Evolutionary conservation across 2,329 filamentous ascomycete genomes (phyloP), one percentile per base, ranked within the genome.

Genomic region (Akanthomyces muscarius): DNA sequence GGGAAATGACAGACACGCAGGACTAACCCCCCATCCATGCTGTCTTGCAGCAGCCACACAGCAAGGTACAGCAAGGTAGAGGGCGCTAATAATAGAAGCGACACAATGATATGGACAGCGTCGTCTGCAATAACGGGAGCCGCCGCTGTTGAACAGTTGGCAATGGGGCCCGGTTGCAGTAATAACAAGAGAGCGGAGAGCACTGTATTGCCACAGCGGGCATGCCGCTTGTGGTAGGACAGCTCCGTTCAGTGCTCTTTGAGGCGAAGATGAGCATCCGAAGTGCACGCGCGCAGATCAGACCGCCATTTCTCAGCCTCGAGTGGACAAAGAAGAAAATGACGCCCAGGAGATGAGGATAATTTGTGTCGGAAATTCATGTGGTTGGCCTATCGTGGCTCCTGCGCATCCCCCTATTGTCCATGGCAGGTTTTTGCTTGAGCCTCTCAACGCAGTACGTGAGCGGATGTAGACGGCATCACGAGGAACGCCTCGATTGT

Each of bases 1-100:
- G 47, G 55, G 33, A 48, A 23, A 45, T 50, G 56, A 51, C 56
- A 50, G 47, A 42, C 21, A 41, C 4, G 21, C 45, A 50, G 44
- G 36, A 59, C 21, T 42, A 11, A 36, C 8, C 2, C 2, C 33
- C 33, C 10, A 38, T 38, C 56, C 56, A 59, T 38, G 44, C 44
- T 28, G 56, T 59, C 44, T 28, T 59, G 56, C 56, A 58, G 55
- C 55, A 58, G 55, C 55, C 55, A 58, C 44, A 48, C 18, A 59
- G 23, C 25, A 38, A 59, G 18, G 21, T 51, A 45, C 56, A 58
- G 33, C n/a, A 38, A 14, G 18, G 25, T 38, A 25, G 23, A 57
- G 54, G 23, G 21, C 21, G 14, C 8, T 38, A 50, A 36, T 45
- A 28, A 28, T 33, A 36, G 16, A 25, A 36, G 28, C 25, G 14